Evolutionary conservation across 148 eudicot genomes (phyloP), one percentile per base, ranked within the genome.

Genomic region (Euryodendron excelsum): DNA sequence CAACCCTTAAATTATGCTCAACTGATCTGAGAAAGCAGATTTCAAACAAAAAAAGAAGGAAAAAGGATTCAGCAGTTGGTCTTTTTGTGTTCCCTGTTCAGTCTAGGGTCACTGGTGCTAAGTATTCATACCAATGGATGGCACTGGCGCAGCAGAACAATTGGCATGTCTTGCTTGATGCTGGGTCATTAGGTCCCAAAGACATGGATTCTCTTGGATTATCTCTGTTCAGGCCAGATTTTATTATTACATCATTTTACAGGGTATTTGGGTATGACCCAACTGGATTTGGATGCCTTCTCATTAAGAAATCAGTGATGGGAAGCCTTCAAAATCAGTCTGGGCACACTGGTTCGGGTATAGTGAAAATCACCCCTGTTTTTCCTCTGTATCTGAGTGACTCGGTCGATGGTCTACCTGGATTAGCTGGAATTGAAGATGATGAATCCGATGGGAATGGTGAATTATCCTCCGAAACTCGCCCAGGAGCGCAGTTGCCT

Each of bases 101-200:
- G 79, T 95, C 97, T 41, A 83, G 99, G 52, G 99, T 95, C 39
- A 95, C 96, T 2, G 99, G 99, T 53, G 93, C 97, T 18, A 95
- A 95, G 83, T 95, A 95, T 84, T 96, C 99, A 33, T 96, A 96
- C 72, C 99, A 96, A 72, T 96, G 99, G 99, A 93, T 96, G 99
- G 94, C 99, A 50, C 75, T 96, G 67, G 99, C 99, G 18, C 98
- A 93, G 80, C 97, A 96, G 80, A 91, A 89, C 84, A 90, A 95
- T 77, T 95, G 97, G 97, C 99, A 95, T 75, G 99, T 95, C 20
- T 84, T 90, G 81, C 89, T 95, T 37, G 99, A 95, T 82, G 99
- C 97, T 21, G 99, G 99, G 48, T 87, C 99, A 11, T 79, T 95
- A 85, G 97, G 99, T 76, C 99, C 99, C 0, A 93, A 93, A 74